phyloP scores from a whole-genome alignment of 371 early-diverging fungal genomes.

The Apophysomyces variabilis region DNA sequence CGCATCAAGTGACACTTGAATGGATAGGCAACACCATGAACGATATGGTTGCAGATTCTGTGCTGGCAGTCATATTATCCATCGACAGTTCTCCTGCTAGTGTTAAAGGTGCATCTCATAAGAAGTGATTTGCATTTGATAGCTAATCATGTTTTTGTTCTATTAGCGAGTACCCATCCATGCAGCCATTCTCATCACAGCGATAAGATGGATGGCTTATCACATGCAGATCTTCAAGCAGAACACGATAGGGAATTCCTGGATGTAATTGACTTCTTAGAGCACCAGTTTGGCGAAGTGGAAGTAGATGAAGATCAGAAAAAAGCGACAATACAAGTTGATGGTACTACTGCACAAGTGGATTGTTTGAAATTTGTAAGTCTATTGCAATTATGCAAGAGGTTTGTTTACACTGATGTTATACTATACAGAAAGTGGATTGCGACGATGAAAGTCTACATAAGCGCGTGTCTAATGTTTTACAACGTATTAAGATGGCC shows the following conservation, averaged over 20 bases:
- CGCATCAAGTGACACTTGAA: constrained; percentile 75
- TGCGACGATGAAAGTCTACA: constrained; percentile 38
- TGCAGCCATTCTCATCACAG: constrained; percentile 40
- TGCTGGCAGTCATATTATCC: constrained; percentile 83
- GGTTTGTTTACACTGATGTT: not conserved
- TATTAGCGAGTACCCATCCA: constrained; percentile 44
- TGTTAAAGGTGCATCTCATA: constrained; percentile 70
- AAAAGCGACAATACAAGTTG: constrained; percentile 45
- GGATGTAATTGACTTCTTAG: constrained; percentile 38
- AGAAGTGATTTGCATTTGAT: not conserved
- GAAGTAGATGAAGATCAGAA: constrained; percentile 44
- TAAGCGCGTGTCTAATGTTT: constrained; percentile 34
- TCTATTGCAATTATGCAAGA: not conserved
- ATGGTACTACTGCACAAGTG: constrained; percentile 49
- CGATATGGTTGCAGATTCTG: constrained; percentile 96
- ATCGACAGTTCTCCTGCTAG: constrained; percentile 90
- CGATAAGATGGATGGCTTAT: constrained; percentile 19
- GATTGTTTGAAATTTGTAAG: constrained; percentile 55
- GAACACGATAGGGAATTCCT: constrained; percentile 39
- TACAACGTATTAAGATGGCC: constrained; percentile 38
- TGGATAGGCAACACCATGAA: constrained; percentile 93
- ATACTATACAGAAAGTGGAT: constrained; percentile 28
- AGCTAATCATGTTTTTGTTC: not conserved
- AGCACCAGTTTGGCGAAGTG: constrained; percentile 50
- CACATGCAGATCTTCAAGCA: constrained; percentile 24